Conservation (phyloP, 345 rosid genomes). For the Eucalyptus cloeziana region DNA sequence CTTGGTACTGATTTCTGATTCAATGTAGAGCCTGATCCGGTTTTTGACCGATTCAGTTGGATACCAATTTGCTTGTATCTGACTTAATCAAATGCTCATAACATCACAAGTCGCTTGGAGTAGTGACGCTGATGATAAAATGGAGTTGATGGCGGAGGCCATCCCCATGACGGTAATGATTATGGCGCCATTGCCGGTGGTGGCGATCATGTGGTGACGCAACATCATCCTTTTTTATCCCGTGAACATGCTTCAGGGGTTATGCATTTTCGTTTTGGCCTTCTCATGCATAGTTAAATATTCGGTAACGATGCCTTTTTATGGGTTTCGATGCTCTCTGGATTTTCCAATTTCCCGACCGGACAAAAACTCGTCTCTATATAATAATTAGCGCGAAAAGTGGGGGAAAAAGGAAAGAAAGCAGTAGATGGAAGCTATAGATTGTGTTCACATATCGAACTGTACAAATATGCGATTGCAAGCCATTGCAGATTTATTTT, state of each 20-base stretch:
- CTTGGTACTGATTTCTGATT: not conserved
- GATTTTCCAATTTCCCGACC: not conserved
- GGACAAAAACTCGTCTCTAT: not conserved
- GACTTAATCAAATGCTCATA: not conserved
- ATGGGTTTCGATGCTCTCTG: not conserved
- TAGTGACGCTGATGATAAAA: not conserved
- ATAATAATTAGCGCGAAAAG: not conserved
- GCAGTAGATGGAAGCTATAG: not conserved
- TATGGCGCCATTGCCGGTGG: not conserved
- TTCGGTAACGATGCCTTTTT: not conserved
- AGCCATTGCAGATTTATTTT: not conserved
- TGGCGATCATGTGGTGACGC: not conserved
- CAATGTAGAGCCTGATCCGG: not conserved
- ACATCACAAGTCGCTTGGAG: not conserved
- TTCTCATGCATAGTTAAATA: not conserved
- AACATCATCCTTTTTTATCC: not conserved
- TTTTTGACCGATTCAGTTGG: rapidly evolving
- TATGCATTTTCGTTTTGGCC: not conserved
- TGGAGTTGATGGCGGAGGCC: not conserved
- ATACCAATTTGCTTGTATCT: not conserved
- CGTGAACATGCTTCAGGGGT: not conserved
- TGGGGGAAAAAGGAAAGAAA: not conserved
- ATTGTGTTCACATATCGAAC: not conserved
- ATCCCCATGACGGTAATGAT: not conserved
- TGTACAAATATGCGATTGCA: not conserved